phyloP scores from a whole-genome alignment of 1,139 yeast genomes.

The Geotrichum bryndzae region DNA sequence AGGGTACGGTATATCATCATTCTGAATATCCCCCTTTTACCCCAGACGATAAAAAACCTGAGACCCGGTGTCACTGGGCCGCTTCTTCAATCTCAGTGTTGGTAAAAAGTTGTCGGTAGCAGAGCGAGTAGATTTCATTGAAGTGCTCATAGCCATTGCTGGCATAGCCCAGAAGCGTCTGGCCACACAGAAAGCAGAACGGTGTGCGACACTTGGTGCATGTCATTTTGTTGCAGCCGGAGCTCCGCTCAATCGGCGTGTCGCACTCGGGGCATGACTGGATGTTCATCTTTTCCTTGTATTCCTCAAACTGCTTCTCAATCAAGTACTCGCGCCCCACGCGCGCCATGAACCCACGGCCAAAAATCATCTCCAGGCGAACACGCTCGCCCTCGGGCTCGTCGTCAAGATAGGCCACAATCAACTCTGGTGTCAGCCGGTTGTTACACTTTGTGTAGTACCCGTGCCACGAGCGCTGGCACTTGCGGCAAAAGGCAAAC shows the following conservation, averaged over 20 bases:
- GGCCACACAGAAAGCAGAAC: conserved; percentile 58
- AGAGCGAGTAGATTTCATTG: conserved; percentile 39
- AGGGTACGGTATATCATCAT: background rate
- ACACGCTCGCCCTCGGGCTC: conserved; percentile 32
- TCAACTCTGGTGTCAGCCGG: conserved; percentile 41
- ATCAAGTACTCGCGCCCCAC: conserved; percentile 46
- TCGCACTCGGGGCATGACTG: conserved; percentile 54
- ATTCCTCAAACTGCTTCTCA: conserved; percentile 45
- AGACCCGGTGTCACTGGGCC: background rate
- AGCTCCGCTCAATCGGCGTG: conserved; percentile 50
- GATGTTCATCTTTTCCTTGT: conserved; percentile 40
- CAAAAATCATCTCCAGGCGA: conserved; percentile 46
- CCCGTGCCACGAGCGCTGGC: conserved; percentile 66
- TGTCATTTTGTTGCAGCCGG: conserved; percentile 66
- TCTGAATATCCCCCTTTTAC: background rate
- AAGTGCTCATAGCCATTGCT: conserved; percentile 53
- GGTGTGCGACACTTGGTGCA: conserved; percentile 47
- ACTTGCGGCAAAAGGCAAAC: conserved; percentile 55
- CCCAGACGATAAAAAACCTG: too few relatives aligned
- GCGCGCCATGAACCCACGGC: conserved; percentile 41
- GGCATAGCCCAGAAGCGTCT: conserved; percentile 30
- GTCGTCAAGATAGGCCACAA: conserved; percentile 40
- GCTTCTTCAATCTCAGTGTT: conserved; percentile 37
- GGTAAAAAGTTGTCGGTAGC: conserved; percentile 51
- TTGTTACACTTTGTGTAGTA: conserved; percentile 44